These are phyloP conservation scores for Aquanectria penicillioides DNA, from an alignment of 2,329 filamentous ascomycete genomes.

Conservation along the genomic window DNA sequence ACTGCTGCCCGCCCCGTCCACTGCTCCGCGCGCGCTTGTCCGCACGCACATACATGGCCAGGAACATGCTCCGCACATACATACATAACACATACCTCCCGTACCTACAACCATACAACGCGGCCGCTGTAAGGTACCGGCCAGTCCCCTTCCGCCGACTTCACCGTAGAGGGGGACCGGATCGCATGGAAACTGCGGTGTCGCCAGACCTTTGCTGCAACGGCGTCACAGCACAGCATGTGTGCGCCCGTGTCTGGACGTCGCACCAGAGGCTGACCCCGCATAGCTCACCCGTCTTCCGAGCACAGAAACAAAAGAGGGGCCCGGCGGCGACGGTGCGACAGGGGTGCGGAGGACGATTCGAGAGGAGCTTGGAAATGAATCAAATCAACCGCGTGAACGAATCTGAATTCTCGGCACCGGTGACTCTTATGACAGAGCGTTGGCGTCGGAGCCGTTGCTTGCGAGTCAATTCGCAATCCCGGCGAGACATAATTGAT, in stretches of 20 bases:
- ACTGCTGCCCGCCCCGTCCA: too few relatives aligned
- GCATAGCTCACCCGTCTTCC: slow-evolving; percentile 32
- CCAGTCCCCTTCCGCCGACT: slow-evolving; percentile 23
- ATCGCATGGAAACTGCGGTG: slow-evolving; percentile 32
- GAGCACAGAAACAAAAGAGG: slow-evolving; percentile 31
- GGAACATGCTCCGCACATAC: background rate
- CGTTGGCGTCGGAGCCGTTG: slow-evolving; percentile 7
- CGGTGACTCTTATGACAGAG: background rate
- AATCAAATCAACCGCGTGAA: slow-evolving; percentile 16
- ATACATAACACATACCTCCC: slow-evolving; percentile 4
- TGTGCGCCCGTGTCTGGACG: slow-evolving; percentile 26
- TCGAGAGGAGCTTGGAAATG: slow-evolving; percentile 9
- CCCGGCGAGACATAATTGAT: slow-evolving; percentile 4
- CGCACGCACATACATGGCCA: slow-evolving; percentile 12
- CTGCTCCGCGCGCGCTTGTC: slow-evolving; percentile 10
- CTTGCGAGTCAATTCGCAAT: slow-evolving; percentile 14
- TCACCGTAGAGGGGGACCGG: slow-evolving; percentile 23
- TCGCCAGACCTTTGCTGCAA: slow-evolving; percentile 26
- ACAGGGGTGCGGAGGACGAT: background rate
- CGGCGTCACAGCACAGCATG: slow-evolving; percentile 28
- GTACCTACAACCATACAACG: too few relatives aligned
- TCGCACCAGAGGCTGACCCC: slow-evolving; percentile 37
- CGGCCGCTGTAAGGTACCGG: slow-evolving; percentile 39
- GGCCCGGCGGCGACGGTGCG: slow-evolving; percentile 18
- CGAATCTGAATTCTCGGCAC: slow-evolving; percentile 7